These are phyloP conservation scores for Daldinia sp. DNA, from an alignment of 2,329 filamentous ascomycete genomes.

Conservation along the genomic window DNA sequence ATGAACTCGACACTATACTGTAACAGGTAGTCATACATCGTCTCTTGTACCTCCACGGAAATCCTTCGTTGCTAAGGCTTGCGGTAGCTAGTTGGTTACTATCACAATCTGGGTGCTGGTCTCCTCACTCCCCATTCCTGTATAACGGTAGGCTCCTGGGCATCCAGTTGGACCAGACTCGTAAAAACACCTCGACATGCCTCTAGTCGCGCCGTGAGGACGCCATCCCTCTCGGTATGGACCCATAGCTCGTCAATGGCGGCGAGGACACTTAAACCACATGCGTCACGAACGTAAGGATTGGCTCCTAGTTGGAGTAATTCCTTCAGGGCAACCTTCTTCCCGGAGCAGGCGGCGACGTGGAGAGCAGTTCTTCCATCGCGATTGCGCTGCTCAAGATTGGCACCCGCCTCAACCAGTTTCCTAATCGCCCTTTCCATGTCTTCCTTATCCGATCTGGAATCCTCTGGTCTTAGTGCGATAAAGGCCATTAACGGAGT, in stretches of 20 bases:
- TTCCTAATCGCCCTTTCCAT: slow-evolving; percentile 59
- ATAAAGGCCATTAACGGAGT: slow-evolving; percentile 69
- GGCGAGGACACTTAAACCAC: slow-evolving; percentile 60
- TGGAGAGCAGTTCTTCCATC: slow-evolving; percentile 68
- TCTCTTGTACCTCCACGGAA: slow-evolving; percentile 5
- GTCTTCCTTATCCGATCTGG: slow-evolving; percentile 61
- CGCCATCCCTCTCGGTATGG: slow-evolving; percentile 50
- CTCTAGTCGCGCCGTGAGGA: slow-evolving; percentile 58
- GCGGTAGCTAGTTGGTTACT: not conserved
- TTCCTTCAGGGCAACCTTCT: slow-evolving; percentile 63
- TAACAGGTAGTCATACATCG: slow-evolving; percentile 25
- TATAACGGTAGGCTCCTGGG: slow-evolving; percentile 56
- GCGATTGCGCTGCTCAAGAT: slow-evolving; percentile 64
- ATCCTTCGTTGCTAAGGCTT: not conserved
- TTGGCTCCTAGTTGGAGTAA: slow-evolving; percentile 62
- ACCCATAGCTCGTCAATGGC: slow-evolving; percentile 59
- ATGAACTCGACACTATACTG: slow-evolving; percentile 8
- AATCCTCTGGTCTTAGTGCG: slow-evolving; percentile 57
- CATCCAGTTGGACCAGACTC: slow-evolving; percentile 49
- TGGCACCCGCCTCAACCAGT: slow-evolving; percentile 58
- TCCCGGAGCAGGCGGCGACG: slow-evolving; percentile 64
- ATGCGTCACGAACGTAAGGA: slow-evolving; percentile 60
- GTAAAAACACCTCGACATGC: slow-evolving; percentile 62
- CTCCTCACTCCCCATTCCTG: slow-evolving; percentile 56
- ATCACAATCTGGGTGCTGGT: not conserved